Evolutionary conservation across 108 stramenopile genomes (phyloP).

Genomic region (Fragilariopsis cylindrus): DNA sequence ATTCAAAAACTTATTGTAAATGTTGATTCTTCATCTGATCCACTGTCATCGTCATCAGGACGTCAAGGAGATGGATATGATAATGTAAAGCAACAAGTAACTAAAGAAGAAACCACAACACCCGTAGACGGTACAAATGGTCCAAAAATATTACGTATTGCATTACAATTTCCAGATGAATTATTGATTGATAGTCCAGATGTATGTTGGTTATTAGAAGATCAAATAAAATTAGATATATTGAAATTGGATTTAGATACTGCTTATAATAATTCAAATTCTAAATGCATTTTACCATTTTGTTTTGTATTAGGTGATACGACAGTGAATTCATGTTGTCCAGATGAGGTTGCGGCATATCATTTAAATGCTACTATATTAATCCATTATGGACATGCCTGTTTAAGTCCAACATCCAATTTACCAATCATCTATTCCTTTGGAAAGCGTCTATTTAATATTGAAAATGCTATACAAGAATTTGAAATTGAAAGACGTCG

Average conservation of each 20-base stretch:
- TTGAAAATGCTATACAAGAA: conserved; percentile 22
- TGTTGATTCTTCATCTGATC: not conserved
- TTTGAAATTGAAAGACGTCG: not conserved
- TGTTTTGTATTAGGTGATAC: conserved; percentile 95
- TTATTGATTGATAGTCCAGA: conserved; percentile 72
- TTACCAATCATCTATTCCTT: conserved; percentile 78
- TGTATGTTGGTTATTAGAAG: conserved; percentile 74
- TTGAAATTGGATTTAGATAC: not conserved
- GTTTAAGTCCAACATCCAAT: conserved; percentile 60
- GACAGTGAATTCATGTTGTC: conserved; percentile 92
- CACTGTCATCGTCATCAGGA: not conserved
- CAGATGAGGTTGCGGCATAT: conserved; percentile 91
- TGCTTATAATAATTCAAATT: not conserved
- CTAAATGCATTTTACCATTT: conserved; percentile 38
- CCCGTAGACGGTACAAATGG: conserved; percentile 27
- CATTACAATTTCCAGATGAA: conserved; percentile 90
- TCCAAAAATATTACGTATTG: conserved; percentile 56
- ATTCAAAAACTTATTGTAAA: conserved; percentile 19
- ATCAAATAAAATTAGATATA: conserved; percentile 34
- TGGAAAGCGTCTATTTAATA: conserved; percentile 47
- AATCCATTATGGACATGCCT: conserved; percentile 93
- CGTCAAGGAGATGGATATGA: not conserved
- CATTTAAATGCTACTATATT: conserved; percentile 91
- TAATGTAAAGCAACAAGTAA: not conserved
- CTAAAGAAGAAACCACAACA: conserved; percentile 4